Evolutionary conservation across 2,329 filamentous ascomycete species (phyloP), one percentile per base, ranked within the genome.

Genomic region (Aulographum hederae): DNA sequence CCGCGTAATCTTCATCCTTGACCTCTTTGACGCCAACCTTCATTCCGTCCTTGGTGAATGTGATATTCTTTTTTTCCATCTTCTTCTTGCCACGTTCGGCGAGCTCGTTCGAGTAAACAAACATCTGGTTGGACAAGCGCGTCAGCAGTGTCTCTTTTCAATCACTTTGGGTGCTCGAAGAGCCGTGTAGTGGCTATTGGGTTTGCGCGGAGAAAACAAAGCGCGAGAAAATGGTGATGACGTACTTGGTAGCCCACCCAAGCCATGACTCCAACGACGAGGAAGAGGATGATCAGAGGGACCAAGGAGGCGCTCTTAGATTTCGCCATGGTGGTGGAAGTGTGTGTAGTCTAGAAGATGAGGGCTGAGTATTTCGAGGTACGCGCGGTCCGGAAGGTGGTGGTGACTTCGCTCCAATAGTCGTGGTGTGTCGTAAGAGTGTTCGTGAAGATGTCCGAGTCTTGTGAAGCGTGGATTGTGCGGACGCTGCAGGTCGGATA

Each of bases 1-100:
- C 78, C 44, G 79, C 69, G 47, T 81, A 80, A 30, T 66, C 68
- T 55, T 84, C 78, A 33, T 67, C 65, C 40, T 65, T 63, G 31
- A 77, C 53, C 37, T 80, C 63, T 54, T 74, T 77, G 38, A 85
- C 66, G 30, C 73, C 73, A 37, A 65, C 65, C 44, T 69, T 67
- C 37, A 79, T 56, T 34, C 78, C 78, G 34, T 82, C 78, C 49
- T 78, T 80, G 25, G 73, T 75, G 52, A 82, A 78, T 26, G 71
- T 61, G 34, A 85, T 67, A 48, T 84, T 77, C 58, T 77, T 78
- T 56, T 70, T 70, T 50, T 74, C 71, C 68, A 84, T 78, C 46
- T 70, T 70, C 52, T 75, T 63, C 30, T 65, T 67, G 29, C 77
- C 75, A 36, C 67, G 63, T 37, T 69, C 60, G 37, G 69, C 65